Evolutionary conservation across 345 rosid species (phyloP).

Genomic region (Atalantia buxifolia): DNA sequence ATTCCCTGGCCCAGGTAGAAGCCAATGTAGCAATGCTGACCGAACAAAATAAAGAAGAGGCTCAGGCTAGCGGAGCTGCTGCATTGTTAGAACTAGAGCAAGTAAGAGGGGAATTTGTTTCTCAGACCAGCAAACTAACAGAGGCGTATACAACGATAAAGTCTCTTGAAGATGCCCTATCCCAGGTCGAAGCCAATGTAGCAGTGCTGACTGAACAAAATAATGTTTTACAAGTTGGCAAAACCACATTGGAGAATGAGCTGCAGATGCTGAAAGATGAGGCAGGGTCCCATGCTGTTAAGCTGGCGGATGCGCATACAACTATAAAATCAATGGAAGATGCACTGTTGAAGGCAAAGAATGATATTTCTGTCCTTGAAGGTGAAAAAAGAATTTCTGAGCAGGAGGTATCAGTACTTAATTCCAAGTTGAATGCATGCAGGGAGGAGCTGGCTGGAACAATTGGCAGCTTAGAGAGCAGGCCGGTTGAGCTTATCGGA

Average conservation of each 20-base stretch:
- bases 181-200: constrained; percentile 51
- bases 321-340: constrained; percentile 60
- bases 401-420: constrained; percentile 56
- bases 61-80: constrained; percentile 43
- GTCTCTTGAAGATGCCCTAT: constrained; percentile 58
- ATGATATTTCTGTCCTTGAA: constrained; percentile 46
- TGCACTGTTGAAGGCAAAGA: constrained; percentile 52
- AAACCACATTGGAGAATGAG: constrained; percentile 47
- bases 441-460: constrained; percentile 76
- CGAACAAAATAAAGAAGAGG: constrained; percentile 48
- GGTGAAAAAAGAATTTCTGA: constrained; percentile 54
- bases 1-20: constrained; percentile 54
- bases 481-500: constrained; percentile 48
- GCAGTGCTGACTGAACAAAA: constrained; percentile 48
- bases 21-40: constrained; percentile 33
- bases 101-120: constrained; percentile 41
- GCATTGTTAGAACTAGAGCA: constrained; percentile 53
- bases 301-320: constrained; percentile 45
- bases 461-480: constrained; percentile 53
- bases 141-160: constrained; percentile 56
- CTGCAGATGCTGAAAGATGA: constrained; percentile 58
- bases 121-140: constrained; percentile 47
- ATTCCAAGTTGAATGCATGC: constrained; percentile 66
- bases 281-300: constrained; percentile 43
- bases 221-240: constrained; percentile 33